These are phyloP conservation scores for Erodium texanum DNA, from an alignment of 441 rosid species.

Conservation along the genomic window DNA sequence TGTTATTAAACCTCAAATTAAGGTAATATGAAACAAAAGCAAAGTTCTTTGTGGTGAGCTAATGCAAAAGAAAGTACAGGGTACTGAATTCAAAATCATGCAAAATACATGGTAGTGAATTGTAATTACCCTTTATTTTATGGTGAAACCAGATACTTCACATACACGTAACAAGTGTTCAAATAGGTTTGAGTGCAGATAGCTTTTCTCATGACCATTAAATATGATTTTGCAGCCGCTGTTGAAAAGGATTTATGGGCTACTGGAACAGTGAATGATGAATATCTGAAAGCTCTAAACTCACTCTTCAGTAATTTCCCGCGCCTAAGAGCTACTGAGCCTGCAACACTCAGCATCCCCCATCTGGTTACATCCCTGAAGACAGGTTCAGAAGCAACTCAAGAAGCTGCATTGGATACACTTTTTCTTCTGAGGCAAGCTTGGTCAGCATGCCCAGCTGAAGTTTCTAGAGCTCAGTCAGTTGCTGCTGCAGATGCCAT, in stretches of 20 bases:
- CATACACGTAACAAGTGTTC: background rate
- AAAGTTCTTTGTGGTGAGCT: too few relatives aligned
- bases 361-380: slow-evolving; percentile 93
- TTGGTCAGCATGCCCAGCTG: slow-evolving; percentile 99
- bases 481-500: slow-evolving; percentile 99
- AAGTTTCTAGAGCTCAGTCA: slow-evolving; percentile 93
- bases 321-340: slow-evolving; percentile 93
- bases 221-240: slow-evolving; percentile 62
- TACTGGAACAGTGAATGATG: slow-evolving; percentile 92
- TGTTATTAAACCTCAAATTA: too few relatives aligned
- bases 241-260: slow-evolving; percentile 99
- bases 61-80: too few relatives aligned
- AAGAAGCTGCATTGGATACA: slow-evolving; percentile 97
- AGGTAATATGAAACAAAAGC: too few relatives aligned
- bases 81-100: too few relatives aligned
- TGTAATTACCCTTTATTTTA: too few relatives aligned
- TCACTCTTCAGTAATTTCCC: slow-evolving; percentile 94
- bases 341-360: slow-evolving; percentile 96
- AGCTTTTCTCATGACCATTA: slow-evolving; percentile 8
- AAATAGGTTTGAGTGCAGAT: slow-evolving; percentile 4
- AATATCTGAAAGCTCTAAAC: slow-evolving; percentile 89
- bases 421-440: slow-evolving; percentile 98
- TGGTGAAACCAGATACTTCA: background rate
- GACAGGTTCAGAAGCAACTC: slow-evolving; percentile 91
- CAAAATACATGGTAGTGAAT: too few relatives aligned